Evolutionary conservation across 805 yeast genomes (phyloP), one percentile per base, ranked within the genome.

Genomic region (Ogataea paradorogensis): DNA sequence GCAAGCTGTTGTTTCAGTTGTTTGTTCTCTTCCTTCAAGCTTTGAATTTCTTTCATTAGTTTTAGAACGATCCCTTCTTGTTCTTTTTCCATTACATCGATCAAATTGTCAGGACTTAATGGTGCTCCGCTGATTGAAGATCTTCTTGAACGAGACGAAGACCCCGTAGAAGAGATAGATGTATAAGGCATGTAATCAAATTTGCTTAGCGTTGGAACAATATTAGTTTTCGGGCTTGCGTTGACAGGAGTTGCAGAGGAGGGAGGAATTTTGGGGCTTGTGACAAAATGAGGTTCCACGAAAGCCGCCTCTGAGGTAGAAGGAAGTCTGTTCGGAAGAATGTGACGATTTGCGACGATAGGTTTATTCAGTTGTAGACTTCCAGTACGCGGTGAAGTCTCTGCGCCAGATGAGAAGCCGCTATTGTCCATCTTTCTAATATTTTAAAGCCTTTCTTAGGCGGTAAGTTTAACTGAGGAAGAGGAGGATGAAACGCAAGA

Each of bases 11-110:
- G 58, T 50, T 59, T 66, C 33, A 76, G 59, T 8, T 52, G 45
- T 28, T 65, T 65, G 48, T 74, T 77, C 49, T 80, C 86, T 13
- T 74, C 76, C 47, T 72, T 74, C 45, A 82, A 58, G 6, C 48
- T 42, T 18, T 66, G 67, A 25, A 83, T 80, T 54, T 82, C 87
- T 38, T 74, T 71, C 77, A 80, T 81, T 29, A 82, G 63, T 56
- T 72, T 74, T 53, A 82, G 63, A 14, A 82, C 89, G 16, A 82
- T 79, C 2, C 84, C 86, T 53, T 83, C 90, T 56, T 83, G 89
- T 59, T 83, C 88, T 37, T 79, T 69, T 51, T 83, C 90, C 80
- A 83, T 76, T 25, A 70, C 55, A 53, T 78, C 80, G 27, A 78
- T 70, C 14, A 76, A 66, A 45, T 76, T 74, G 21, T 73, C 81